These are phyloP conservation scores for Pseudonitzschia pungens DNA, from an alignment of 108 stramenopile species.

Conservation along the genomic window DNA sequence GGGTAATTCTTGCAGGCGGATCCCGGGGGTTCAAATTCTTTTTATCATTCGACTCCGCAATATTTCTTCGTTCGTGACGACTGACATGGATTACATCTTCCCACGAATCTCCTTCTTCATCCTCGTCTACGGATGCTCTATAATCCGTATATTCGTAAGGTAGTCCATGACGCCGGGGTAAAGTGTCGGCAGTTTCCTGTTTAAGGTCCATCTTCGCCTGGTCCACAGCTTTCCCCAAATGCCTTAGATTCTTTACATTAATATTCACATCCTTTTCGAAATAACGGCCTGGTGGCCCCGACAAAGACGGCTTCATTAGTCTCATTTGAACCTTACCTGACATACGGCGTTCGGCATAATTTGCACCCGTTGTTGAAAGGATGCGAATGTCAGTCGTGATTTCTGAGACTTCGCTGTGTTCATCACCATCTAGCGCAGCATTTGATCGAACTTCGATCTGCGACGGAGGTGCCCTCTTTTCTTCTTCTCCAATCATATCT, in stretches of 20 bases:
- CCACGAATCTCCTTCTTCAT: slow-evolving; percentile 27
- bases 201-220: slow-evolving; percentile 9
- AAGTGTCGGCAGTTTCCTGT: neutral
- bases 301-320: neutral
- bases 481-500: neutral
- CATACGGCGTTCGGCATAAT: slow-evolving; percentile 13
- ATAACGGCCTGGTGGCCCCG: neutral
- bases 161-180: slow-evolving; percentile 18
- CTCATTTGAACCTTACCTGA: slow-evolving; percentile 18
- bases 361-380: neutral
- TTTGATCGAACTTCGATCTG: slow-evolving; percentile 19
- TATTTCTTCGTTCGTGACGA: neutral
- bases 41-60: neutral
- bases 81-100: slow-evolving; percentile 13
- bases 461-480: slow-evolving; percentile 14
- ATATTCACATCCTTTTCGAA: slow-evolving; percentile 9
- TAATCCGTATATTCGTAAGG: slow-evolving; percentile 35
- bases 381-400: slow-evolving; percentile 21
- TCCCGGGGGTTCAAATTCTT: neutral
- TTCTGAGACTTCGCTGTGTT: slow-evolving; percentile 25
- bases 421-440: slow-evolving; percentile 3
- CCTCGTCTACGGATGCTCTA: slow-evolving; percentile 6
- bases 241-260: slow-evolving; percentile 27
- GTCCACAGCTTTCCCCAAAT: slow-evolving; percentile 17
- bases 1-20: neutral